A percentile compares a stretch with the other conserved stretches of the same genome.
Conservation (phyloP, 371 early-diverging fungal species). For the Circinella minor region DNA sequence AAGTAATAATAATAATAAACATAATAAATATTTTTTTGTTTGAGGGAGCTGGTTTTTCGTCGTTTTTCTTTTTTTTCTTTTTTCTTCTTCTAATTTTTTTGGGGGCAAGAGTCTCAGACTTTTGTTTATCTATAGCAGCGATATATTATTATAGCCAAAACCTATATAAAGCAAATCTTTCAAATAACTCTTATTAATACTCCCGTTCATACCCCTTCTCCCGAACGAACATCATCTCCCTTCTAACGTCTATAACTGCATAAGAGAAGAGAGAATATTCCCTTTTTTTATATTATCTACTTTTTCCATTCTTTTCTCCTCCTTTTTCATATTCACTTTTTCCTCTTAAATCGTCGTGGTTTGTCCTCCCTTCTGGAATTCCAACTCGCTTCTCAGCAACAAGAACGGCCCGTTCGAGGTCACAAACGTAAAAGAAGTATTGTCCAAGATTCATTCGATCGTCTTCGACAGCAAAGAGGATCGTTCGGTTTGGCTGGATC, state of each 20-base stretch:
- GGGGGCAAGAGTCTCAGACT: too few relatives aligned
- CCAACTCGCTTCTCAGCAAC: slow-evolving; percentile 1
- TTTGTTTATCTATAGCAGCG: too few relatives aligned
- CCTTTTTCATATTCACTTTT: slow-evolving; percentile 1
- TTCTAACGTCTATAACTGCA: too few relatives aligned
- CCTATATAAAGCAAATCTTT: too few relatives aligned
- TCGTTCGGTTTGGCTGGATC: slow-evolving; percentile 12
- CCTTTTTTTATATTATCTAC: not conserved
- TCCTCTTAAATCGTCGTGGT: not conserved
- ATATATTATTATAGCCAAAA: too few relatives aligned
- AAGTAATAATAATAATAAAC: too few relatives aligned
- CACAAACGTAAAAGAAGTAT: slow-evolving; percentile 7
- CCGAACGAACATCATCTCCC: too few relatives aligned
- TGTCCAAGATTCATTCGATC: not conserved
- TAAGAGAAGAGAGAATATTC: not conserved
- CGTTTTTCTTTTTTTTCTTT: not conserved
- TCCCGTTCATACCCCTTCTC: too few relatives aligned
- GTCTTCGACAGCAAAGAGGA: not conserved
- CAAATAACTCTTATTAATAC: too few relatives aligned
- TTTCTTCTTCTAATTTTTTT: too few relatives aligned
- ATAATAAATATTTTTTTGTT: not conserved
- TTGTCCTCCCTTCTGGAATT: slow-evolving; percentile 2
- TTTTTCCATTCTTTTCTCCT: not conserved
- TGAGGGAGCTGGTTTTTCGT: not conserved
- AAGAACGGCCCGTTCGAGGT: slow-evolving; percentile 1